Percentiles rank a stretch among this genome's conserved stretches.
Conservation (phyloP, 768 basidiomycete species). For the Leucogyrophana mollusca region DNA sequence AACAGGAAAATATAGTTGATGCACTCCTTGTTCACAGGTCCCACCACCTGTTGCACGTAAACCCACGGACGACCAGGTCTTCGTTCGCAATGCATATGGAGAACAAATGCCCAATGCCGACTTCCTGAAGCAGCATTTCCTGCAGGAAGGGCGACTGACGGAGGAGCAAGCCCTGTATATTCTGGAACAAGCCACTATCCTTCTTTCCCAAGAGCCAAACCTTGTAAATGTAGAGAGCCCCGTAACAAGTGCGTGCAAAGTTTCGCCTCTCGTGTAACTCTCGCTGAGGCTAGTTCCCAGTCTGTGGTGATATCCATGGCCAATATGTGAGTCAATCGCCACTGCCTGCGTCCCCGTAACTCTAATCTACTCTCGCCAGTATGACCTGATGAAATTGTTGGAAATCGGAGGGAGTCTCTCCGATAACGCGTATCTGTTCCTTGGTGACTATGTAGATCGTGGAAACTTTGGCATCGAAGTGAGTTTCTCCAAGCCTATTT, state of each 20-base stretch:
- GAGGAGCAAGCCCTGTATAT: conserved; percentile 87
- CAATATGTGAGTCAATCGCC: conserved; percentile 71
- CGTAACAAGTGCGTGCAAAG: conserved; percentile 70
- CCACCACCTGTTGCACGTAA: conserved; percentile 59
- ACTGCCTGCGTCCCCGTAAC: background rate
- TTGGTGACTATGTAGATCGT: conserved; percentile 97
- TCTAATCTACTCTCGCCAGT: conserved; percentile 44
- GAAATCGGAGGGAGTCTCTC: conserved; percentile 87
- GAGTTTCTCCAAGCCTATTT: conserved; percentile 12
- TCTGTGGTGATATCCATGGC: conserved; percentile 96
- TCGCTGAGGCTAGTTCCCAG: conserved; percentile 37
- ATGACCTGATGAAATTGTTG: conserved; percentile 97
- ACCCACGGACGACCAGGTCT: conserved; percentile 78
- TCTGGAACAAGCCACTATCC: conserved; percentile 59
- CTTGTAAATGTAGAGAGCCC: conserved; percentile 85
- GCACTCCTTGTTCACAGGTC: conserved; percentile 48
- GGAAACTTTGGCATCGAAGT: conserved; percentile 89
- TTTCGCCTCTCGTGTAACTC: conserved; percentile 9
- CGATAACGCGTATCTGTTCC: conserved; percentile 87
- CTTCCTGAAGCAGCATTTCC: conserved; percentile 88
- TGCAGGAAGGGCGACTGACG: conserved; percentile 78
- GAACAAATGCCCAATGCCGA: conserved; percentile 67
- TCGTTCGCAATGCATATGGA: conserved; percentile 47
- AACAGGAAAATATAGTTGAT: conserved; percentile 21
- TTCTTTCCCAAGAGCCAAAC: conserved; percentile 79